Evolutionary conservation across 805 yeast species (phyloP), one percentile per base, ranked within the genome.

Genomic region (Kazachstania viticola): DNA sequence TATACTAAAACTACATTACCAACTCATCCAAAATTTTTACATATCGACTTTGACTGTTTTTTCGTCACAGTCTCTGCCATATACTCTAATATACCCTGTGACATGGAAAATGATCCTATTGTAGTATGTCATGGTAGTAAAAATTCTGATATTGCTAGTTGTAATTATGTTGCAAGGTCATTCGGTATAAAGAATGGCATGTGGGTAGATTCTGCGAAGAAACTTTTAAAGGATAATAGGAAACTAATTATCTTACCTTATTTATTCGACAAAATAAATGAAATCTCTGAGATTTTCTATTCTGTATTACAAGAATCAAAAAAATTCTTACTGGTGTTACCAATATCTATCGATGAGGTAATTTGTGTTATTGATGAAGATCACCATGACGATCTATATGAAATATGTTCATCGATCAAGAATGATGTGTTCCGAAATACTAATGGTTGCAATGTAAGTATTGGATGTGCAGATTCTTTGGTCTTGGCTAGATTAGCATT

Each of bases 321-420:
- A 14, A 11, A 22, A 12, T 27, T 29, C 9, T 25, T 25, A 12
- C 32, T 23, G 29, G 70, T 85, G 2, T 64, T 75, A 19, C 97
- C 97, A 0, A 82, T 91, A 1, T 84, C 93, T 38, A 75, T 91
- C 3, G 97, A 91, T 53, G 98, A 91, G 49, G 95, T 85, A 0
- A 58, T 91, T n/a, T 46, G 54, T 28, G 45, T 51, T 3, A 43
- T 27, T 40, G 23, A 30, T 9, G 14, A 19, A 14, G 24, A 18
- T n/a, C 21, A 28, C 12, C 22, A 38, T 14, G 3, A 27, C 3
- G 11, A n/a, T 36, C 0, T 23, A 9, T 8, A 23, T 9, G 14
- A 42, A 65, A 6, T 54, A 41, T 33, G 40, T 34, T 17, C 34
- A 33, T 9, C 39, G 55, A 9, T 59, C 51, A 17, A 38, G 40